Evolutionary conservation across 495 filamentous ascomycete genomes (phyloP).

Genomic region (Annulohypoxylon maeteangense): DNA sequence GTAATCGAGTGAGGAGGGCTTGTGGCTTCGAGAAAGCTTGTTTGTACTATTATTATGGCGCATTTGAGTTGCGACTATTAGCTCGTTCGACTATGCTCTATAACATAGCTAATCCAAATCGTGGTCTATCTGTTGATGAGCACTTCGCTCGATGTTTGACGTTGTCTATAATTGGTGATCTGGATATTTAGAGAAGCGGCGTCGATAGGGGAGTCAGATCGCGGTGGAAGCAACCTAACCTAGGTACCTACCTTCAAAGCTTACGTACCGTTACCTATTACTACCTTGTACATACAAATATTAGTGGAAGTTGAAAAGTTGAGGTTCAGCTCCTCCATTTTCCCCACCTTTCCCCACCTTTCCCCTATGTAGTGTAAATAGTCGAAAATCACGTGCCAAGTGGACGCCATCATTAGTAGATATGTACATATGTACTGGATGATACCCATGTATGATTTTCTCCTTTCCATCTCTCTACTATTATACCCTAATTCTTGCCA

Average conservation of each 20-base stretch:
- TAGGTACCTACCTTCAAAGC: too few species aligned
- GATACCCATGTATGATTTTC: too few species aligned
- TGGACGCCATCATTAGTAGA: background rate
- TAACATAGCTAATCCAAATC: background rate
- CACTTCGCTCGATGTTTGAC: background rate
- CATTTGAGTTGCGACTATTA: slow-evolving; percentile 19
- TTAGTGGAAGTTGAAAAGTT: too few species aligned
- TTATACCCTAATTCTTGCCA: background rate
- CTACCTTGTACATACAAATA: too few species aligned
- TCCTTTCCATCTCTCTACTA: too few species aligned
- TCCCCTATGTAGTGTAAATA: background rate
- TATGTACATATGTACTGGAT: too few species aligned
- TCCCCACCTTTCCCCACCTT: too few species aligned
- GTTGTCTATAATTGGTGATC: background rate
- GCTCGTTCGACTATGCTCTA: slow-evolving; percentile 1
- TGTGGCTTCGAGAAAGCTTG: slow-evolving; percentile 27
- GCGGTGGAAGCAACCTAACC: too few species aligned
- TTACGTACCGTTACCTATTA: too few species aligned
- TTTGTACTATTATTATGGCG: slow-evolving; percentile 8
- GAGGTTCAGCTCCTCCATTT: too few species aligned
- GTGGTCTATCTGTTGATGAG: background rate
- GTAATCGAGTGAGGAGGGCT: slow-evolving; percentile 2
- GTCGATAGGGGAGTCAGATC: too few species aligned
- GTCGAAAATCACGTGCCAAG: slow-evolving; percentile 9
- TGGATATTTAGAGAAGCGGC: background rate